phyloP scores from a whole-genome alignment of 495 filamentous ascomycete genomes.

The Aspergillus nanangensis region DNA sequence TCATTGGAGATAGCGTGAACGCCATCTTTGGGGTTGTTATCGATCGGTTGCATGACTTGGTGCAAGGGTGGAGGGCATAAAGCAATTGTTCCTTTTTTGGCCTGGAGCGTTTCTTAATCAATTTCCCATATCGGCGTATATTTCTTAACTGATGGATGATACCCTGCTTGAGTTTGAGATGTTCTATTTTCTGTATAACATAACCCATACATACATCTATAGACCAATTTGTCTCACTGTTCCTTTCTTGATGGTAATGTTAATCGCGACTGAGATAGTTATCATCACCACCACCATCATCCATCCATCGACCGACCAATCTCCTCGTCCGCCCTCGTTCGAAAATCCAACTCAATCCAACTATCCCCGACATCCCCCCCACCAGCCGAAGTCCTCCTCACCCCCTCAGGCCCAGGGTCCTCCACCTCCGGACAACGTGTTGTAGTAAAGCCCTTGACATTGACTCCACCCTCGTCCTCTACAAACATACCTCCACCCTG shows the following conservation, averaged over 20 bases:
- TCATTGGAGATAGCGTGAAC: slow-evolving; percentile 86
- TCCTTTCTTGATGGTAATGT: too few species aligned
- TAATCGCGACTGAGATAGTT: too few species aligned
- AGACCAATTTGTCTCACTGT: too few species aligned
- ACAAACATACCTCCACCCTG: neutral
- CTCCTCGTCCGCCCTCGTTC: slow-evolving; percentile 18
- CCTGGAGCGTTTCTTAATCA: neutral
- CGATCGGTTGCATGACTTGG: slow-evolving; percentile 89
- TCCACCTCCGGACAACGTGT: neutral
- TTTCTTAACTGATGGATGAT: slow-evolving; percentile 1
- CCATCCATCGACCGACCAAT: slow-evolving; percentile 7
- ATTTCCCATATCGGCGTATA: neutral
- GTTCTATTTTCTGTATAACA: neutral
- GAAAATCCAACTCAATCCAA: slow-evolving; percentile 24
- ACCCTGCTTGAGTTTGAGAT: neutral
- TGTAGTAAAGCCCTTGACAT: too few species aligned
- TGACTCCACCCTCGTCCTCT: neutral
- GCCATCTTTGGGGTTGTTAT: slow-evolving; percentile 89
- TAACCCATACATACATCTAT: neutral
- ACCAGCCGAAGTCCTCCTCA: neutral
- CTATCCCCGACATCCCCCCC: slow-evolving; percentile 12
- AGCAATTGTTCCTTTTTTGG: neutral
- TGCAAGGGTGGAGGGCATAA: slow-evolving; percentile 81
- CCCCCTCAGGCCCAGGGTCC: neutral
- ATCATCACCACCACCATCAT: neutral